A percentile compares a stretch with the other conserved stretches of the same genome.
phyloP scores from a whole-genome alignment of 345 rosid genomes.

The Clarkia xantiana region DNA sequence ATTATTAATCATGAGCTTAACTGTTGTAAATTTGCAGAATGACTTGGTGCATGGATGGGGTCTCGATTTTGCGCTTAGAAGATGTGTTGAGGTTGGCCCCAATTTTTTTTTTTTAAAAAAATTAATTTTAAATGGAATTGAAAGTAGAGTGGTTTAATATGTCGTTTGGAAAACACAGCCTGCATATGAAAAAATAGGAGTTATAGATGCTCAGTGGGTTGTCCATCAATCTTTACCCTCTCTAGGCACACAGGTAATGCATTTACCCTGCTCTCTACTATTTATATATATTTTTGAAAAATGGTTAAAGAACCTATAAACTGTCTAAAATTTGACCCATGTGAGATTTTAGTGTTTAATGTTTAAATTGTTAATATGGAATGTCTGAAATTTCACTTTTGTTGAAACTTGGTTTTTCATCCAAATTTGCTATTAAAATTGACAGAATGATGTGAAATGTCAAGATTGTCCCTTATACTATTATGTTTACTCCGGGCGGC shows the following conservation, averaged over 20 bases:
- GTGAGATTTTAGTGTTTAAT: no score
- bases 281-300: no score
- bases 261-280: slow-evolving; percentile 6
- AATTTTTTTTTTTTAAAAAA: not conserved
- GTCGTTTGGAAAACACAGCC: slow-evolving; percentile 37
- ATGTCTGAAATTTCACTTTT: no score
- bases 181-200: slow-evolving; percentile 96
- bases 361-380: no score
- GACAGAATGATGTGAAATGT: no score
- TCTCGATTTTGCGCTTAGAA: slow-evolving; percentile 81
- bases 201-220: slow-evolving; percentile 93
- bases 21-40: slow-evolving; percentile 39
- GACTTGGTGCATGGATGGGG: slow-evolving; percentile 99
- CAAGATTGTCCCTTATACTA: no score
- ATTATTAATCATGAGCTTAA: not conserved
- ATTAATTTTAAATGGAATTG: not conserved
- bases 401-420: no score
- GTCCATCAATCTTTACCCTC: slow-evolving; percentile 86
- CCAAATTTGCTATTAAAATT: no score
- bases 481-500: no score
- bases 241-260: slow-evolving; percentile 89
- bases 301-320: no score
- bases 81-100: slow-evolving; percentile 59
- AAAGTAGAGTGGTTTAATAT: not conserved
- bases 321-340: no score